Percentiles rank a stretch among this genome's conserved stretches.
Evolutionary conservation across 1,139 yeast genomes (phyloP).

Genomic region (Nakaseomyces glabratus): DNA sequence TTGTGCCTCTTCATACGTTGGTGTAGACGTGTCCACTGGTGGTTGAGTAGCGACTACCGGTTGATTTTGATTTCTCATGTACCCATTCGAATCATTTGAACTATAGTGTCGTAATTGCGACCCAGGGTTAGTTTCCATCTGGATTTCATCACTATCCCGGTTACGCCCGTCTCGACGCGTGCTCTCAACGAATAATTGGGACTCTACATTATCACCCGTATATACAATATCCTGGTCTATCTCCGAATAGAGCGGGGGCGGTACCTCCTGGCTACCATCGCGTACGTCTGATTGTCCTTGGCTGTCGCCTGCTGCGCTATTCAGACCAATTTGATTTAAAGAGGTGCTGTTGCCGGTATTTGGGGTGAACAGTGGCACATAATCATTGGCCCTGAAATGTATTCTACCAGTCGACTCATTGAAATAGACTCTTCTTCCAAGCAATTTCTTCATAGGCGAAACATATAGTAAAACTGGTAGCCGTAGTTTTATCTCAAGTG

Average conservation of each 20-base stretch:
- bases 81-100: no score
- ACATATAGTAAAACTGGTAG: slow-evolving; percentile 52
- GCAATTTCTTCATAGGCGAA: slow-evolving; percentile 45
- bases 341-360: slow-evolving; percentile 5
- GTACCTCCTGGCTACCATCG: not conserved
- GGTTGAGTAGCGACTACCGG: slow-evolving; percentile 1
- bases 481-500: slow-evolving; percentile 38
- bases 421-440: slow-evolving; percentile 44
- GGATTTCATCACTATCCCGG: no score
- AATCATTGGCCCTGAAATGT: slow-evolving; percentile 36
- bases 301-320: no score
- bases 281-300: no score
- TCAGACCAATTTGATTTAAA: no score
- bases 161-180: no score
- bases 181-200: slow-evolving; percentile 1
- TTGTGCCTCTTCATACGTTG: slow-evolving; percentile 3
- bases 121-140: no score
- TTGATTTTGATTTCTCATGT: slow-evolving; percentile 12
- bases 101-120: no score
- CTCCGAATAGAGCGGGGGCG: slow-evolving; percentile 22
- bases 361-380: slow-evolving; percentile 20
- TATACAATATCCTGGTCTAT: slow-evolving; percentile 3
- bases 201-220: slow-evolving; percentile 1
- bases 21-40: slow-evolving; percentile 1
- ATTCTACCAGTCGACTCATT: slow-evolving; percentile 41